Conservation (phyloP, 2,329 filamentous ascomycete genomes). For the Exophiala sp. region DNA sequence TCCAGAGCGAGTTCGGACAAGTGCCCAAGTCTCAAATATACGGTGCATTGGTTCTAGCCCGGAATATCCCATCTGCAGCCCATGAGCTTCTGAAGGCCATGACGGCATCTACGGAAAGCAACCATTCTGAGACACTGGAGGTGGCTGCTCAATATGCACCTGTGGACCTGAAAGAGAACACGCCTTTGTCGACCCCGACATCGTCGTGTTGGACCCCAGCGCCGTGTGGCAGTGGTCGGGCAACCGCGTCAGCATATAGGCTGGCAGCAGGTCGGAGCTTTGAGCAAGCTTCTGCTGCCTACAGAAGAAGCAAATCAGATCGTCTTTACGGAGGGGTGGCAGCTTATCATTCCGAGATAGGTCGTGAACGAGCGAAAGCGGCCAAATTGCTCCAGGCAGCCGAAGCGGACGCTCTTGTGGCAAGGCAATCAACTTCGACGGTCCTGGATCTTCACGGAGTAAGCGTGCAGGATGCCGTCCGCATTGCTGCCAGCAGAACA, state of each 20-base stretch:
- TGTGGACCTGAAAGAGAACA: constrained; percentile 30
- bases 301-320: constrained; percentile 60
- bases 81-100: constrained; percentile 56
- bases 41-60: constrained; percentile 52
- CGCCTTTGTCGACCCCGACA: constrained; percentile 24
- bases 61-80: constrained; percentile 53
- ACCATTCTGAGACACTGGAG: constrained; percentile 8
- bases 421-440: constrained; percentile 55
- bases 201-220: constrained; percentile 5
- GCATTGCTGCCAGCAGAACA: constrained; percentile 65
- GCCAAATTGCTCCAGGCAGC: constrained; percentile 56
- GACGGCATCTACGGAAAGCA: constrained; percentile 33
- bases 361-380: constrained; percentile 56
- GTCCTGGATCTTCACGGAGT: constrained; percentile 78
- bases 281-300: constrained; percentile 52
- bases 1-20: constrained; percentile 50
- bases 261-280: constrained; percentile 49
- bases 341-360: constrained; percentile 66
- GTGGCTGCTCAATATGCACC: constrained; percentile 42
- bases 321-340: constrained; percentile 69
- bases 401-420: constrained; percentile 65
- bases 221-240: constrained; percentile 28
- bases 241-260: constrained; percentile 42
- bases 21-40: constrained; percentile 46
- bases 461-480: constrained; percentile 69